Evolutionary conservation across 768 basidiomycete genomes (phyloP), one percentile per base, ranked within the genome.

Genomic region (Russula foetens): DNA sequence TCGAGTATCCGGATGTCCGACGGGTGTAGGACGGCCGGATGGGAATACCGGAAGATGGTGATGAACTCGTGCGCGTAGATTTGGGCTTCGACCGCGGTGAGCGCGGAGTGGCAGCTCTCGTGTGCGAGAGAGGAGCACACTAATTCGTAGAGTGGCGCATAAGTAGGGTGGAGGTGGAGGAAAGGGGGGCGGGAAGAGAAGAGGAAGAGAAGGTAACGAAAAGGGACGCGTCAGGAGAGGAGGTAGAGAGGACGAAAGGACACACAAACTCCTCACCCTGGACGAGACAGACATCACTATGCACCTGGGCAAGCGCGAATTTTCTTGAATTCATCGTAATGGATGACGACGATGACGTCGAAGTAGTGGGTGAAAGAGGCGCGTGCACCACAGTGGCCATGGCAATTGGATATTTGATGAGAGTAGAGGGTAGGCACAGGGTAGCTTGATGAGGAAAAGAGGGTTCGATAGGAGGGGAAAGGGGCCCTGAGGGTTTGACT

Each of bases 21-120:
- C 21, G 74, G 72, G 60, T 74, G 74, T 26, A 75, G 67, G 38
- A 66, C 55, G 19, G 71, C 67, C 51, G 65, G 58, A 60, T 74
- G 72, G 43, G 74, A 73, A 66, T 70, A 74, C 53, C 74, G 72
- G 70, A 75, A 75, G 64, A 72, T 71, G 56, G 71, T 74, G 69
- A 71, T 72, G 69, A 75, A 75, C 54, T 74, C 74, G 70, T 75
- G 74, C 26, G 71, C 69, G 63, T 73, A 75, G 59, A 75, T 67
- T 44, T 63, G 59, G 24, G 71, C 70, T 67, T 72, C 71, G 26
- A 72, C 63, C 41, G 62, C 66, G 62, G 65, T 62, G 53, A 72
- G 70, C n/a, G 72, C 69, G 43, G 72, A 71, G 21, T 58, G 61
- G 56, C 68, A 60, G 31, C 66, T 60, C 33, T 59, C 62, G 41